Percentiles rank a stretch among this genome's conserved stretches.
Evolutionary conservation across 1,284 basidiomycete genomes (phyloP).

Genomic region (Cryptococcus sp.): DNA sequence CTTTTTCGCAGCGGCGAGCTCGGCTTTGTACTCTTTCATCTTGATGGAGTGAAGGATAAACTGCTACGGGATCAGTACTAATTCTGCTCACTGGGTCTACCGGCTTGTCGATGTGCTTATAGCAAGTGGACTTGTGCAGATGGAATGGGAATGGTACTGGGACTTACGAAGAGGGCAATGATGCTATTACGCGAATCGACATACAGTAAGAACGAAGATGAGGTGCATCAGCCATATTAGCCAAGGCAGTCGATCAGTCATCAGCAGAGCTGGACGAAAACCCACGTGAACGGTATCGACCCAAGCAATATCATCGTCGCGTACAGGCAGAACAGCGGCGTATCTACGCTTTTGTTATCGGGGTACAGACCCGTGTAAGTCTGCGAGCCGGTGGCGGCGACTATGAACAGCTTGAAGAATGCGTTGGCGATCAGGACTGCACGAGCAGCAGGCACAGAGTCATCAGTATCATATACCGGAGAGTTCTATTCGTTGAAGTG

Average conservation of each 20-base stretch:
- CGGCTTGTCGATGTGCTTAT: background rate
- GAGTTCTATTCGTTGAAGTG: too few species aligned
- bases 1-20: conserved; percentile 14
- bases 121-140: background rate
- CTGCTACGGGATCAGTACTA: background rate
- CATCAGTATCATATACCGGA: too few species aligned
- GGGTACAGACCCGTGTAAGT: conserved; percentile 34
- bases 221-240: background rate
- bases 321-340: conserved; percentile 37
- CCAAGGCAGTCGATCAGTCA: background rate
- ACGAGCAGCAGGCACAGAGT: too few species aligned
- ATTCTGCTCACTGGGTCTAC: background rate
- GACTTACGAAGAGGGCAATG: conserved; percentile 24
- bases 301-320: conserved; percentile 30
- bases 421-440: conserved; percentile 23
- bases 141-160: background rate
- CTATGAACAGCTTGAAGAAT: conserved; percentile 42
- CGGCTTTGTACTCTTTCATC: conserved; percentile 14
- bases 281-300: conserved; percentile 34
- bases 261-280: conserved; percentile 4
- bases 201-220: background rate
- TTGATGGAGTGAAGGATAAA: conserved; percentile 19
- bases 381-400: conserved; percentile 31
- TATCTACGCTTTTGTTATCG: conserved; percentile 28
- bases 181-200: conserved; percentile 11